Evolutionary conservation across 495 filamentous ascomycete genomes (phyloP).

Genomic region (Penicillium lagena): DNA sequence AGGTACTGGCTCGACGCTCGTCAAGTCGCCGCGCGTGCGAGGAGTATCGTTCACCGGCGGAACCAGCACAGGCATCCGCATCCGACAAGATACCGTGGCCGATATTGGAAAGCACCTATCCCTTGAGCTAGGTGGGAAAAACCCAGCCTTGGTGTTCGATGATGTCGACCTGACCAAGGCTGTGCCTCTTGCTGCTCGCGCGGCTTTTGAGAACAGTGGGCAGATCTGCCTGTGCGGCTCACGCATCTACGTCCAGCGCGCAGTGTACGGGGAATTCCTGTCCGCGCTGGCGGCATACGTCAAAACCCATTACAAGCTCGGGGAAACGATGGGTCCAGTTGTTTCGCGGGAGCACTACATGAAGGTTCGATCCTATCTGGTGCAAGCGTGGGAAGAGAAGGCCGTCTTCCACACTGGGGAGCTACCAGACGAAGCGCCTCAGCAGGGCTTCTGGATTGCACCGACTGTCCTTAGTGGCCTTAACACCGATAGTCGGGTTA

Average conservation of each 20-base stretch:
- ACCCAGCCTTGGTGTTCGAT: conserved; percentile 30
- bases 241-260: conserved; percentile 44
- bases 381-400: conserved; percentile 4
- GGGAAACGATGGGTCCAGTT: conserved; percentile 9
- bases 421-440: conserved; percentile 1
- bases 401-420: conserved; percentile 5
- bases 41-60: conserved; percentile 18
- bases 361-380: conserved; percentile 10
- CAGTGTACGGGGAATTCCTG: conserved; percentile 7
- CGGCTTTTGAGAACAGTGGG: conserved; percentile 25
- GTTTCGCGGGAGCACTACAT: conserved; percentile 9
- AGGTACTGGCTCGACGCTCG: conserved; percentile 7
- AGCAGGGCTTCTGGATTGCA: conserved; percentile 34
- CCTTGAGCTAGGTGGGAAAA: conserved; percentile 36
- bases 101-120: conserved; percentile 39
- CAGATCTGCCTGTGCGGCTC: conserved; percentile 46
- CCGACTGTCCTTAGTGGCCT: conserved; percentile 39
- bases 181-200: conserved; percentile 7
- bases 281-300: conserved; percentile 9
- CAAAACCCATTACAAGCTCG: conserved; percentile 3
- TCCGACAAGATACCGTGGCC: conserved; percentile 22
- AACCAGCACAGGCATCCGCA: conserved; percentile 11
- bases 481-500: conserved; percentile 12
- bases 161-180: conserved; percentile 20
- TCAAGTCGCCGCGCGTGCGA: conserved; percentile 6